A percentile compares a stretch with the other conserved stretches of the same genome.
These are phyloP conservation scores for Clarkia xantiana DNA, from an alignment of 345 rosid genomes.

Conservation along the genomic window DNA sequence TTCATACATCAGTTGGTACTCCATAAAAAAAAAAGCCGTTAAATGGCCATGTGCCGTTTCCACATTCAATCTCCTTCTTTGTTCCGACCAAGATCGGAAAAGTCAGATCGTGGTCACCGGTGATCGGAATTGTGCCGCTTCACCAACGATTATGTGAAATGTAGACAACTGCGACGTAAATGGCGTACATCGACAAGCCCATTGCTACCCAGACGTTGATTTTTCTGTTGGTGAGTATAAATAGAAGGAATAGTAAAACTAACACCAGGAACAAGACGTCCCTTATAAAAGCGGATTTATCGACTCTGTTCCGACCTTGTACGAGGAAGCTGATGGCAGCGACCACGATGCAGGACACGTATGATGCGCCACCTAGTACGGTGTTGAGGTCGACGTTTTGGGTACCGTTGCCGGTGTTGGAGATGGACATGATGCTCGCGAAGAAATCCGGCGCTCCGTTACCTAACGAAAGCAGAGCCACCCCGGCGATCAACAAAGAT, in stretches of 20 bases:
- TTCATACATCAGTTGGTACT: too few species aligned
- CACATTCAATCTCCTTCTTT: constrained; percentile 7
- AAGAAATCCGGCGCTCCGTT: constrained; percentile 90
- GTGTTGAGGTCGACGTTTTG: constrained; percentile 52
- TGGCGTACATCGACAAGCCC: constrained; percentile 40
- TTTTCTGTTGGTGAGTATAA: constrained; percentile 31
- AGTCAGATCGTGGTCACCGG: constrained; percentile 13
- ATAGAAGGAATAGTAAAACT: constrained; percentile 36
- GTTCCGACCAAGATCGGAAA: constrained; percentile 22
- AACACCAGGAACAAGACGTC: constrained; percentile 50
- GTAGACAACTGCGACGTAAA: constrained; percentile 51
- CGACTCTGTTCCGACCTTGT: constrained; percentile 19
- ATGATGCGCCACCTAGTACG: constrained; percentile 60
- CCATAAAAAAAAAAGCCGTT: too few species aligned
- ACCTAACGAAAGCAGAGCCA: constrained; percentile 82
- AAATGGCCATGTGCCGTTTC: too few species aligned
- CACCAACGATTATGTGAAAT: constrained; percentile 16
- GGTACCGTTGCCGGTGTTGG: constrained; percentile 38
- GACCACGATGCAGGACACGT: constrained; percentile 70
- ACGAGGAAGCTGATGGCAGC: constrained; percentile 45
- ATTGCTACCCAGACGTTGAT: constrained; percentile 56
- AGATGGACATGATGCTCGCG: constrained; percentile 60
- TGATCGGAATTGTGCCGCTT: background rate
- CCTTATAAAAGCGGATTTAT: constrained; percentile 45
- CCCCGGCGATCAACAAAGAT: constrained; percentile 79